A percentile compares a stretch with the other conserved stretches of the same genome.
Conservation (phyloP, 345 rosid genomes). For the Reutealis trisperma region DNA sequence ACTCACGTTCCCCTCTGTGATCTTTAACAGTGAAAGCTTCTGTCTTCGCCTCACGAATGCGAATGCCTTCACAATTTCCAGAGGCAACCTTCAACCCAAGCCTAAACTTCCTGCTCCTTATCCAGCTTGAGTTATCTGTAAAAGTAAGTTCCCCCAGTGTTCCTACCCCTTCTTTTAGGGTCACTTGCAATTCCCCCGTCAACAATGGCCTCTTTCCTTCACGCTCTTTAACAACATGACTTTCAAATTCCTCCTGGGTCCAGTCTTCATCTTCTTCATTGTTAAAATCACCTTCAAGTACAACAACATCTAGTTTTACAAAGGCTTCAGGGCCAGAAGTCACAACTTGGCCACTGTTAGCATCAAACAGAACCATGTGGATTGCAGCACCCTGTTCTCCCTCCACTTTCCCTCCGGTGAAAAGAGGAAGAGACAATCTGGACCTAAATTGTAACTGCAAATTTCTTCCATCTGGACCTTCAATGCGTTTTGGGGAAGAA, state of each 20-base stretch:
- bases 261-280: slow-evolving; percentile 90
- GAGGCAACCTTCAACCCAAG: slow-evolving; percentile 78
- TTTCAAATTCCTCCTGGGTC: slow-evolving; percentile 90
- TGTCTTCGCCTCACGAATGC: slow-evolving; percentile 92
- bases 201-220: slow-evolving; percentile 94
- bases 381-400: slow-evolving; percentile 99
- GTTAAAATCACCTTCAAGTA: slow-evolving; percentile 94
- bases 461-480: slow-evolving; percentile 83
- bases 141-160: slow-evolving; percentile 85
- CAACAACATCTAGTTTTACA: slow-evolving; percentile 78
- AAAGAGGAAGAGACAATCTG: slow-evolving; percentile 94
- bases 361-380: slow-evolving; percentile 75
- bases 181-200: slow-evolving; percentile 80
- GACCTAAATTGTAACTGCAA: slow-evolving; percentile 79
- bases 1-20: slow-evolving; percentile 94
- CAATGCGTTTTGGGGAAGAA: slow-evolving; percentile 84
- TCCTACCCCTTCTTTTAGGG: slow-evolving; percentile 98
- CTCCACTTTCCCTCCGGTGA: slow-evolving; percentile 96
- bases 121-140: slow-evolving; percentile 99
- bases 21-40: slow-evolving; percentile 97
- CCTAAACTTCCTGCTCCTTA: slow-evolving; percentile 94
- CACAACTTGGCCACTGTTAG: slow-evolving; percentile 64
- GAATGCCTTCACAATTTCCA: slow-evolving; percentile 79
- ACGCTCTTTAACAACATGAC: slow-evolving; percentile 93
- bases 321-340: slow-evolving; percentile 83